These are phyloP conservation scores for Cyberlindnera saturnus DNA, from an alignment of 805 yeast genomes.

Conservation along the genomic window DNA sequence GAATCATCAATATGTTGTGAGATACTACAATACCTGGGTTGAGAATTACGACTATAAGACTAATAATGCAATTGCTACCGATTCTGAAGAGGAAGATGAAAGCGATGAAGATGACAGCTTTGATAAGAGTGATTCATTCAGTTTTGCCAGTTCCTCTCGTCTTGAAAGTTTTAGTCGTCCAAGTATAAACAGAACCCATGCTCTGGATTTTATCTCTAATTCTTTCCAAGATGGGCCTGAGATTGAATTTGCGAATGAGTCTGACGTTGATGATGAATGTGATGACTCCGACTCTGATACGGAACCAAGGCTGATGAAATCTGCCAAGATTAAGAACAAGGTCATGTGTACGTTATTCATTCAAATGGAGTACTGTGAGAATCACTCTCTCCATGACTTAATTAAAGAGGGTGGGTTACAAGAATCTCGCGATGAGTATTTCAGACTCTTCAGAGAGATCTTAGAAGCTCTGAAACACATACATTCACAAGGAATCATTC, in stretches of 20 bases:
- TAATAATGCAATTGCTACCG: conserved; percentile 29
- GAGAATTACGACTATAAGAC: conserved; percentile 41
- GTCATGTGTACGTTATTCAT: conserved; percentile 73
- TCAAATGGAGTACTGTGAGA: conserved; percentile 98
- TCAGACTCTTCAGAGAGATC: conserved; percentile 84
- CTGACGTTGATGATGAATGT: conserved; percentile 16
- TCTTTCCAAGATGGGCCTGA: conserved; percentile 46
- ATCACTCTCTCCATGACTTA: conserved; percentile 79
- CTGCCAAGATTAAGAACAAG: conserved; percentile 20
- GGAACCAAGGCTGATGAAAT: conserved; percentile 10
- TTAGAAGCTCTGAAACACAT: conserved; percentile 87
- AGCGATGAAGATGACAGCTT: conserved; percentile 5
- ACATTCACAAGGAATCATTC: conserved; percentile 91
- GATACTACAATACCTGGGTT: conserved; percentile 97
- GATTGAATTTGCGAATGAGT: conserved; percentile 43
- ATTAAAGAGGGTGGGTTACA: conserved; percentile 72
- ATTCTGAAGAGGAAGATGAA: conserved; percentile 20
- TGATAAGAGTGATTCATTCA: background rate
- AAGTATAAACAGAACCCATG: conserved; percentile 26
- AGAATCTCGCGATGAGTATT: conserved; percentile 68
- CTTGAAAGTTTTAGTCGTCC: conserved; percentile 16
- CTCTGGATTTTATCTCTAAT: conserved; percentile 64
- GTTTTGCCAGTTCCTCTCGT: conserved; percentile 5
- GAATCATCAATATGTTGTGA: conserved; percentile 91
- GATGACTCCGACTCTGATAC: conserved; percentile 13